Evolutionary conservation across 805 yeast genomes (phyloP).

Genomic region (Candida multigemmis): DNA sequence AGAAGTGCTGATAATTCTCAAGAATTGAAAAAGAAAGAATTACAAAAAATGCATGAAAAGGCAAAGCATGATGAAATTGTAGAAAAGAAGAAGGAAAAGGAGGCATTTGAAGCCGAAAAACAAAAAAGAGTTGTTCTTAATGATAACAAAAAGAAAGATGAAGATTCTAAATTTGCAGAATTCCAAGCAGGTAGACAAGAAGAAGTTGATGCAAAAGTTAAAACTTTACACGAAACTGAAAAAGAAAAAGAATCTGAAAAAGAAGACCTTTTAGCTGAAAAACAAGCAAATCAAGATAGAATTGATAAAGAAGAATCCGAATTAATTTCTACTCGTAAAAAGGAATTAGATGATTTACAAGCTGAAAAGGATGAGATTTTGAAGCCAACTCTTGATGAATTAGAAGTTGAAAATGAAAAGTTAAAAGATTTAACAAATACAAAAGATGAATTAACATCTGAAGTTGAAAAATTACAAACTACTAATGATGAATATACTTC

Average conservation of each 20-base stretch:
- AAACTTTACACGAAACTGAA: slow-evolving; percentile 26
- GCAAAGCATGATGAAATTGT: slow-evolving; percentile 17
- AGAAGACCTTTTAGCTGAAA: slow-evolving; percentile 34
- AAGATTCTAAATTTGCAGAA: slow-evolving; percentile 16
- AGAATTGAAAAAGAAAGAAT: slow-evolving; percentile 25
- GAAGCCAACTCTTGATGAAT: slow-evolving; percentile 46
- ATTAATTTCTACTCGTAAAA: slow-evolving; percentile 35
- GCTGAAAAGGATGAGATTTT: slow-evolving; percentile 44
- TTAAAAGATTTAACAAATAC: slow-evolving; percentile 42
- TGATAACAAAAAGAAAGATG: slow-evolving; percentile 20
- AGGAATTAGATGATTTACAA: slow-evolving; percentile 40
- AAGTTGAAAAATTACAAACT: slow-evolving; percentile 34
- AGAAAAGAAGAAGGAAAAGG: slow-evolving; percentile 23
- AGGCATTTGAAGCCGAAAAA: slow-evolving; percentile 26
- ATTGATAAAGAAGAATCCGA: slow-evolving; percentile 35
- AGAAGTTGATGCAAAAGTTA: slow-evolving; percentile 18
- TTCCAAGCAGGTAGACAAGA: slow-evolving; percentile 19
- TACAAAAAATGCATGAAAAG: slow-evolving; percentile 19
- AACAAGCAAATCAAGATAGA: slow-evolving; percentile 36
- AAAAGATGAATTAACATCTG: slow-evolving; percentile 36
- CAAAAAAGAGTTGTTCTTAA: slow-evolving; percentile 20
- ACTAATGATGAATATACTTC: slow-evolving; percentile 36
- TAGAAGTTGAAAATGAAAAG: slow-evolving; percentile 39
- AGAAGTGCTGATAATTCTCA: slow-evolving; percentile 37
- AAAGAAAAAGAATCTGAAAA: slow-evolving; percentile 29